Conservation (phyloP, 2,329 filamentous ascomycete genomes). For the Colletotrichum eleusines region DNA sequence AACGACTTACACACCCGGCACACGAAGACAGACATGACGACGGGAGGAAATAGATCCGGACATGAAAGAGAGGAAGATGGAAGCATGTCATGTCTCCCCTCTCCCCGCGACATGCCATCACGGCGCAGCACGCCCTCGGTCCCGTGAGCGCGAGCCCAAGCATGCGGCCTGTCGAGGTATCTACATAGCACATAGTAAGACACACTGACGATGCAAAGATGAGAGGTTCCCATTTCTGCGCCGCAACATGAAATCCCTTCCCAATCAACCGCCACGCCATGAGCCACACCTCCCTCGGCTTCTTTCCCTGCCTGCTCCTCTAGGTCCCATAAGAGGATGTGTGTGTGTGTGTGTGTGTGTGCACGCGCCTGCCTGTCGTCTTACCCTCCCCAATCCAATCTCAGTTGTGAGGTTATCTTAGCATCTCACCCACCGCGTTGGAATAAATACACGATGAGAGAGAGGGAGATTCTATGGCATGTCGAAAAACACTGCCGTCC, state of each 20-base stretch:
- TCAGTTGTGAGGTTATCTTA: neutral
- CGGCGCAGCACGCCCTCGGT: neutral
- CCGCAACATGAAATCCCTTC: neutral
- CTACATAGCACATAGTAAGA: no score
- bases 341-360: neutral
- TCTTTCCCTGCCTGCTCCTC: neutral
- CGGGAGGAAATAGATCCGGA: neutral
- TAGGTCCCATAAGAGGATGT: neutral
- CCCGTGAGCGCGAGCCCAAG: constrained; percentile 36
- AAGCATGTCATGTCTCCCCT: neutral
- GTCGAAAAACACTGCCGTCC: neutral
- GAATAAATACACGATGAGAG: neutral
- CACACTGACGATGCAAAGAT: constrained; percentile 7
- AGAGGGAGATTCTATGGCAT: neutral
- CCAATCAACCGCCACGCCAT: constrained; percentile 1
- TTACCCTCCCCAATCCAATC: neutral
- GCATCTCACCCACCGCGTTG: neutral
- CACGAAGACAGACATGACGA: neutral
- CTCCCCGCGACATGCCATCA: neutral
- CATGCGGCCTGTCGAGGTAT: constrained; percentile 33
- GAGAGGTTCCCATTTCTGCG: neutral
- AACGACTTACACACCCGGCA: neutral
- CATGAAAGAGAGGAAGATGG: neutral
- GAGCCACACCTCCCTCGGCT: neutral
- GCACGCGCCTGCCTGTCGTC: constrained; percentile 5